Base-by-base conservation (phyloP, 495 filamentous ascomycete genomes). In the Acidomyces sp. region DNA sequence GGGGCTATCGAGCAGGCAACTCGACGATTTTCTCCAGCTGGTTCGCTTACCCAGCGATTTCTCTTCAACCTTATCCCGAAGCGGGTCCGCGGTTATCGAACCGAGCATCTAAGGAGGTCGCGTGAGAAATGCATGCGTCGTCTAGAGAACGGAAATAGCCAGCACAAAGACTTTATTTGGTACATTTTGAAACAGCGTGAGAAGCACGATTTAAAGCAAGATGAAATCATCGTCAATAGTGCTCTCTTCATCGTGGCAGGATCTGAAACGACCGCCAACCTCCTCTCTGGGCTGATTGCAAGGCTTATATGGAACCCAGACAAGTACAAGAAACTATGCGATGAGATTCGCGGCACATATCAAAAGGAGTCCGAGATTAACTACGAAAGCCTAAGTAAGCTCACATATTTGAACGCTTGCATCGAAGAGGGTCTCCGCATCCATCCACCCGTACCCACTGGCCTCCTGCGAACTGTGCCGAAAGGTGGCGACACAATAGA, bases 381-480 rank as follows among this genome's bases (percentile, higher is more conserved):
- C 13, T 58, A 57, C 38, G 38, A 53, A 16, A 48, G 62, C 48
- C 57, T 63, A 4, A 53, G 49, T 27, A 56, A 53, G 18, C 52
- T 69, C 4, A 56, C 56, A 0, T 69, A 64, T 32, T 49, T 68
- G 16, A 55, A 55, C 6, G 66, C 64, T 1, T 67, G 61, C 36
- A 61, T 75, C 9, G 62, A 64, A 15, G 72, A 76, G 53, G 65
- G 66, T 0, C 56, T 72, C 16, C 67, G 72, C 6, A 54, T 75
- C n/a, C 68, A 66, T 37, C 69, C 70, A 0, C 65, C 70, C 1
- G 64, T 67, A 0, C 63, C 66, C 16, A 65, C 65, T 25, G 55
- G 49, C 6, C 65, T 72, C 37, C 58, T 65, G 1, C 56, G 69
- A 0, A 60, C 61, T 23, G 65, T 66, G 0, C 61, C 68, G 1